These are phyloP conservation scores for Mortierella alpina DNA, from an alignment of 192 early-diverging fungal genomes.

Conservation along the genomic window DNA sequence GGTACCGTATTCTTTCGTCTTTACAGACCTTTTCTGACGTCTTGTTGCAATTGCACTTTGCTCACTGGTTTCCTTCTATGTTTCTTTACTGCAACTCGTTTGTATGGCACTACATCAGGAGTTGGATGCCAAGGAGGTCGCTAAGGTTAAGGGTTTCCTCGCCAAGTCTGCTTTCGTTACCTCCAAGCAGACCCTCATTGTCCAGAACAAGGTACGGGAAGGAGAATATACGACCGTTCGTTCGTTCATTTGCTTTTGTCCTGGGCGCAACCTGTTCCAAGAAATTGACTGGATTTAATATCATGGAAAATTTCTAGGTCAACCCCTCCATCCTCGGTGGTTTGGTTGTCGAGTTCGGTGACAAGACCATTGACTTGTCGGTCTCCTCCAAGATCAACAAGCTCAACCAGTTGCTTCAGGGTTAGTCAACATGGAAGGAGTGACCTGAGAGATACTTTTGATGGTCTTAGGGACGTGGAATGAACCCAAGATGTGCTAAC, in stretches of 20 bases:
- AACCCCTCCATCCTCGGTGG: slow-evolving; percentile 95
- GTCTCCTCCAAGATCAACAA: slow-evolving; percentile 94
- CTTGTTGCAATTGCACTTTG: neutral
- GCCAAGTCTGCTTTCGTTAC: slow-evolving; percentile 84
- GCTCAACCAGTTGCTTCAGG: slow-evolving; percentile 88
- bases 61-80: neutral
- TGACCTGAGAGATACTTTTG: too few relatives aligned
- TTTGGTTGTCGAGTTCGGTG: slow-evolving; percentile 96
- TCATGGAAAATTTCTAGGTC: slow-evolving; percentile 65
- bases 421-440: slow-evolving; percentile 10
- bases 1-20: slow-evolving; percentile 54
- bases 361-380: slow-evolving; percentile 98
- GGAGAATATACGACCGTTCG: neutral
- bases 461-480: too few relatives aligned
- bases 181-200: slow-evolving; percentile 82
- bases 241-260: neutral
- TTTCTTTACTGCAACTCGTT: neutral
- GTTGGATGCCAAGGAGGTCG: slow-evolving; percentile 78
- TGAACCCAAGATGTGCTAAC: neutral
- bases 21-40: neutral
- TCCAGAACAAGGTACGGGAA: slow-evolving; percentile 81
- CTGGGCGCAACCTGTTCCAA: neutral
- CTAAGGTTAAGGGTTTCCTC: slow-evolving; percentile 80
- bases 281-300: neutral
- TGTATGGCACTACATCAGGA: slow-evolving; percentile 56